These are phyloP conservation scores for Pascua sp. DNA, from an alignment of 1,284 basidiomycete species.

Conservation along the genomic window DNA sequence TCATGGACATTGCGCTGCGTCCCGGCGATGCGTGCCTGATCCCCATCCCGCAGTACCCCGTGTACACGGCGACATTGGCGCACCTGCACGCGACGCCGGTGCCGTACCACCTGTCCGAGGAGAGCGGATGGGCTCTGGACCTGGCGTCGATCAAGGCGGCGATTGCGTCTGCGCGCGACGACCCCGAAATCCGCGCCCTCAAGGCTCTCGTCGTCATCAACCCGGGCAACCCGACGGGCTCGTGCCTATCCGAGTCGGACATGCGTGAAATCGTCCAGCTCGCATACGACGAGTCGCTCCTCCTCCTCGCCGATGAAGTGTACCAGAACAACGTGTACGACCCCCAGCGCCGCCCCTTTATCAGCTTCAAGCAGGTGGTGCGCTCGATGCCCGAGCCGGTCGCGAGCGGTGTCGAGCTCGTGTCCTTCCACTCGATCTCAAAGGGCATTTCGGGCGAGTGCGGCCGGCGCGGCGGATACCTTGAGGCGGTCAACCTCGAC, in stretches of 20 bases:
- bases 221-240: constrained; percentile 88
- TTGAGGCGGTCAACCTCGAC: constrained; percentile 75
- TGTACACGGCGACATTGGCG: constrained; percentile 87
- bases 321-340: constrained; percentile 85
- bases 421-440: constrained; percentile 88
- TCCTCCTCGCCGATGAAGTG: constrained; percentile 86
- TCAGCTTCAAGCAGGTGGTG: constrained; percentile 81
- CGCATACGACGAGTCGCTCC: constrained; percentile 74
- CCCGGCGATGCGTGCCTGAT: constrained; percentile 52
- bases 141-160: constrained; percentile 63
- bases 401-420: constrained; percentile 58
- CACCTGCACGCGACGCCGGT: constrained; percentile 71
- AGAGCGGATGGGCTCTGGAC: constrained; percentile 75
- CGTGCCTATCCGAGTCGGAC: constrained; percentile 65
- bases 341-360: constrained; percentile 62
- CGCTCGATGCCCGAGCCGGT: constrained; percentile 55
- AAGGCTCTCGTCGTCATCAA: constrained; percentile 88
- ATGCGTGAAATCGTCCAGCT: constrained; percentile 69
- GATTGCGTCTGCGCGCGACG: constrained; percentile 61
- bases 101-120: constrained; percentile 80
- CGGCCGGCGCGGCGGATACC: constrained; percentile 87
- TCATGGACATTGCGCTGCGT: constrained; percentile 54
- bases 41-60: constrained; percentile 92
- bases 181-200: constrained; percentile 56
- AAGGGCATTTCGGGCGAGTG: constrained; percentile 90